Conservation (phyloP, 768 basidiomycete genomes). For the Lentinula guzmanii region DNA sequence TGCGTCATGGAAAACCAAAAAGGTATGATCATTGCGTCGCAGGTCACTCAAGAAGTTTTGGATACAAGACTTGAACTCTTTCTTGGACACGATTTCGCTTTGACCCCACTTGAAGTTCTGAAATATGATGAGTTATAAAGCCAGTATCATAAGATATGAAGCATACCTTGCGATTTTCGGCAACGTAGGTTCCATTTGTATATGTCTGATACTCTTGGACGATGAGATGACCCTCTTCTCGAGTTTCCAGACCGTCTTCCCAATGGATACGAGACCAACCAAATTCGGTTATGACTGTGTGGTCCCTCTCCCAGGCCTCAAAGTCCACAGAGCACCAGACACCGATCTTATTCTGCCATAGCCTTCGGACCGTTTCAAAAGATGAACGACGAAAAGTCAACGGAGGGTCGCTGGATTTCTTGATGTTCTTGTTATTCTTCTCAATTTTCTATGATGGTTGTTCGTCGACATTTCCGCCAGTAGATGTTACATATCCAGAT, state of each 20-base stretch:
- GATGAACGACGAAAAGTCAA: slow-evolving; percentile 50
- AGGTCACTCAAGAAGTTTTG: slow-evolving; percentile 35
- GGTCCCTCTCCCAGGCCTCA: slow-evolving; percentile 79
- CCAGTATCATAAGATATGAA: background rate
- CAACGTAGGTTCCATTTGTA: slow-evolving; percentile 58
- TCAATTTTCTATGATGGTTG: slow-evolving; percentile 40
- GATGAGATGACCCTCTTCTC: slow-evolving; percentile 53
- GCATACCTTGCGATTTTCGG: slow-evolving; percentile 54
- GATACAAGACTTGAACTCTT: slow-evolving; percentile 47
- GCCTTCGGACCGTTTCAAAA: slow-evolving; percentile 63
- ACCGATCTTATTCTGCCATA: slow-evolving; percentile 59
- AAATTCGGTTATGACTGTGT: slow-evolving; percentile 66
- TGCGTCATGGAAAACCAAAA: slow-evolving; percentile 77
- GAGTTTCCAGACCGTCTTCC: slow-evolving; percentile 42
- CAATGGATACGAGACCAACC: slow-evolving; percentile 67
- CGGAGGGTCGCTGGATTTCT: slow-evolving; percentile 46
- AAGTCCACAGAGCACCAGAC: slow-evolving; percentile 79
- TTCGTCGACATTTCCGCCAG: background rate
- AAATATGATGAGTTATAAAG: background rate
- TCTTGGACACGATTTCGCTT: slow-evolving; percentile 47
- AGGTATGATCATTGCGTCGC: slow-evolving; percentile 49
- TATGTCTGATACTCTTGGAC: slow-evolving; percentile 55
- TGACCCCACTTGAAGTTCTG: slow-evolving; percentile 66
- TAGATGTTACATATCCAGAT: background rate
- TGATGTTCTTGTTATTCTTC: slow-evolving; percentile 76